Percentiles rank a stretch among this genome's conserved stretches.
phyloP scores from a whole-genome alignment of 345 rosid species.

The Geranium rotundifolium region DNA sequence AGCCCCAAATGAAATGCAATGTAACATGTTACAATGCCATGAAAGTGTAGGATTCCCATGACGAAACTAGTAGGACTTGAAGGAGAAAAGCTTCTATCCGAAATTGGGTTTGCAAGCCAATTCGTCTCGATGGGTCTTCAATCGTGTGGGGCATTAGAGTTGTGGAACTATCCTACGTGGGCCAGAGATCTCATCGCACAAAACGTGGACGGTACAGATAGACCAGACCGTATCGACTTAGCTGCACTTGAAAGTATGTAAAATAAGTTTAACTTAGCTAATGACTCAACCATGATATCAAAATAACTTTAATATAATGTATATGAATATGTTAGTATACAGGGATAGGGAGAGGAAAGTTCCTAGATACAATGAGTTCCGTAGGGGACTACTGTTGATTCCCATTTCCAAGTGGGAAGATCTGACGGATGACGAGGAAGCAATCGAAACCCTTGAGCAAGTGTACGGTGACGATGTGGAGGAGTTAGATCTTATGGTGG shows the following conservation, averaged over 20 bases:
- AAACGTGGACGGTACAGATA: constrained; percentile 59
- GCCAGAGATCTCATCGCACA: constrained; percentile 60
- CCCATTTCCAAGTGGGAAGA: constrained; percentile 66
- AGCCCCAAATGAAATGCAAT: too few relatives aligned
- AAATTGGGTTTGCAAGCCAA: constrained; percentile 50
- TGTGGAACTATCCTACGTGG: constrained; percentile 80
- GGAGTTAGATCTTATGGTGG: constrained; percentile 54
- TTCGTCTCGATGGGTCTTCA: constrained; percentile 73
- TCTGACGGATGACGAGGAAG: constrained; percentile 47
- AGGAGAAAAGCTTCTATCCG: constrained; percentile 33
- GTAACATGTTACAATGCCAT: too few relatives aligned
- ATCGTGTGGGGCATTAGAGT: constrained; percentile 45
- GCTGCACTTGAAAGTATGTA: constrained; percentile 59
- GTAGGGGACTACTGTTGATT: constrained; percentile 54
- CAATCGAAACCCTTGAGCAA: constrained; percentile 31
- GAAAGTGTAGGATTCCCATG: constrained; percentile 43
- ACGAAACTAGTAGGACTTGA: constrained; percentile 40
- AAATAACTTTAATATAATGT: too few relatives aligned
- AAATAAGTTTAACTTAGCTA: too few relatives aligned
- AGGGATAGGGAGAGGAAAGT: constrained; percentile 64
- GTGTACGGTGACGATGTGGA: constrained; percentile 65
- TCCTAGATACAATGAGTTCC: constrained; percentile 57
- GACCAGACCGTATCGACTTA: constrained; percentile 47
- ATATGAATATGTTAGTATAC: constrained; percentile 29
- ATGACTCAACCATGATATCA: too few relatives aligned